A percentile compares a stretch with the other conserved stretches of the same genome.
phyloP scores from a whole-genome alignment of 805 yeast species.

The Peterozyma xylosa region DNA sequence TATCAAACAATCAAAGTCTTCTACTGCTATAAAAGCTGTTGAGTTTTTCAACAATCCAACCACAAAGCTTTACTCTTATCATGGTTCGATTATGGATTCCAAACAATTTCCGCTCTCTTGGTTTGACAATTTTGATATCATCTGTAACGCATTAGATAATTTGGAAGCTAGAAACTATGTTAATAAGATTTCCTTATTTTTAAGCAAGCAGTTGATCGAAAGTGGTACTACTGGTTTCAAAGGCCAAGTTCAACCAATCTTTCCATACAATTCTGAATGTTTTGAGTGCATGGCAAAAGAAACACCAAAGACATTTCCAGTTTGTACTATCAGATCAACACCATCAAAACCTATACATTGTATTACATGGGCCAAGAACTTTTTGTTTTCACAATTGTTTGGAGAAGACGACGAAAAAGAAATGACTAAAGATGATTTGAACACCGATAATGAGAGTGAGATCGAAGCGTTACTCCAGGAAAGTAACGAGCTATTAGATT shows the following conservation, averaged over 20 bases:
- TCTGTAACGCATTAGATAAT: slow-evolving; percentile 92
- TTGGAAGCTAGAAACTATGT: slow-evolving; percentile 88
- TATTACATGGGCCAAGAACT: slow-evolving; percentile 95
- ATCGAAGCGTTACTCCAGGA: slow-evolving; percentile 59
- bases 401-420: slow-evolving; percentile 34
- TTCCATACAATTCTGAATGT: slow-evolving; percentile 79
- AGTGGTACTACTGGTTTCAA: slow-evolving; percentile 92
- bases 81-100: slow-evolving; percentile 82
- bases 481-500: slow-evolving; percentile 52
- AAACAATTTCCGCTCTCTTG: slow-evolving; percentile 63
- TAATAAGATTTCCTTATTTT: slow-evolving; percentile 70
- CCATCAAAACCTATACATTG: slow-evolving; percentile 96
- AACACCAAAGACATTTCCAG: slow-evolving; percentile 87
- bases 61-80: slow-evolving; percentile 66
- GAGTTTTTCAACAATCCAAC: slow-evolving; percentile 54
- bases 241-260: slow-evolving; percentile 92
- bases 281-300: slow-evolving; percentile 87
- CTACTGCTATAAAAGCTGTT: slow-evolving; percentile 81
- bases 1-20: slow-evolving; percentile 80
- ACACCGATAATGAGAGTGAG: slow-evolving; percentile 59
- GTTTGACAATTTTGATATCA: slow-evolving; percentile 68
- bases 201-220: slow-evolving; percentile 75
- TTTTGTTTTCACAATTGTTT: slow-evolving; percentile 75
- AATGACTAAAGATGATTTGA: slow-evolving; percentile 31
- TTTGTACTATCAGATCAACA: slow-evolving; percentile 93